These are phyloP conservation scores for Echites panduratus DNA, from an alignment of 257 asterid species.

Conservation along the genomic window DNA sequence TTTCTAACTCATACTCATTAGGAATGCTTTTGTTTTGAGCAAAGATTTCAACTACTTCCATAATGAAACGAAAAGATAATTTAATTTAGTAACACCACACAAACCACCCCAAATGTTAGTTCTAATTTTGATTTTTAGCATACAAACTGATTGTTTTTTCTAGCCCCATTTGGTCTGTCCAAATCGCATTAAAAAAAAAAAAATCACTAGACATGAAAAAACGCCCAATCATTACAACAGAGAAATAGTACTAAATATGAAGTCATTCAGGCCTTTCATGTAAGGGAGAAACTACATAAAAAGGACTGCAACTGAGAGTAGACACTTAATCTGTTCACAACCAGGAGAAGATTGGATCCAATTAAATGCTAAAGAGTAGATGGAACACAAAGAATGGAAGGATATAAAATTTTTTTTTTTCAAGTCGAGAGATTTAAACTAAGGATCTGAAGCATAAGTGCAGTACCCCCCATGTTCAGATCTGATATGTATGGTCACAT, in stretches of 20 bases:
- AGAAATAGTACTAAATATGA: neutral
- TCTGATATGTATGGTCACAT: slow-evolving; percentile 12
- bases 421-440: slow-evolving; percentile 1
- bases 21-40: too few species aligned
- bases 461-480: too few species aligned
- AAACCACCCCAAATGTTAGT: too few species aligned
- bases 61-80: too few species aligned
- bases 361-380: slow-evolving; percentile 4
- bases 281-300: neutral
- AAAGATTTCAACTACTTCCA: too few species aligned
- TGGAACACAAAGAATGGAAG: slow-evolving; percentile 2
- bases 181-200: too few species aligned
- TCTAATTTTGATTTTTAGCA: too few species aligned
- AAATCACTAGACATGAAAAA: neutral
- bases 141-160: too few species aligned
- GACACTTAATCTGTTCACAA: slow-evolving; percentile 13
- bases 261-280: neutral
- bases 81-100: too few species aligned
- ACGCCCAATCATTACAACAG: neutral
- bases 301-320: neutral
- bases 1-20: too few species aligned
- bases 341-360: slow-evolving; percentile 7
- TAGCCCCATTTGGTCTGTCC: too few species aligned
- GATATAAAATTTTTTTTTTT: neutral
- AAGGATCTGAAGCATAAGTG: neutral